These are phyloP conservation scores for Murraya paniculata DNA, from an alignment of 345 rosid species.

Conservation along the genomic window DNA sequence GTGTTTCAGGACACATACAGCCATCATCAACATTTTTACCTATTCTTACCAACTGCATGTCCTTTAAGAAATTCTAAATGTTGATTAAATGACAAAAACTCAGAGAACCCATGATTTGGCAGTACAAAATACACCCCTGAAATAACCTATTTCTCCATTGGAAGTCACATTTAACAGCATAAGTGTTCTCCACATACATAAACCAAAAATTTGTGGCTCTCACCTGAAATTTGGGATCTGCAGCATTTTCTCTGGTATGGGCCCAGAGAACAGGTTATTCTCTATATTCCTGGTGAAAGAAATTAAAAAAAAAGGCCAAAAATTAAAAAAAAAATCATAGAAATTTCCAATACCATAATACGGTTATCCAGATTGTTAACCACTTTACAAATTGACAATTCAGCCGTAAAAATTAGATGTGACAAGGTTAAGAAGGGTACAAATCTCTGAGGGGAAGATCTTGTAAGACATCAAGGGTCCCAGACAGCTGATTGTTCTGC, in stretches of 20 bases:
- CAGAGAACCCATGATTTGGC: not conserved
- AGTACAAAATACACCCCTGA: not conserved
- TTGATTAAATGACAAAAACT: not conserved
- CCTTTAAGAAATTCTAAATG: not conserved
- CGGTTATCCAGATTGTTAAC: not conserved
- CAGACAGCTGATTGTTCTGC: slow-evolving; percentile 89
- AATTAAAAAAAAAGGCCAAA: slow-evolving; percentile 7
- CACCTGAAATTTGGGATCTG: slow-evolving; percentile 71
- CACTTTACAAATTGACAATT: not conserved
- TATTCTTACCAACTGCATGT: not conserved
- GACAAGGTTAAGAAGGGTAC: slow-evolving; percentile 46
- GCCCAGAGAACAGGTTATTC: slow-evolving; percentile 84
- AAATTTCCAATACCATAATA: slow-evolving; percentile 3
- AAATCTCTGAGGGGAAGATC: slow-evolving; percentile 80
- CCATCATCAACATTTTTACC: not conserved
- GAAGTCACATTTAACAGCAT: slow-evolving; percentile 1
- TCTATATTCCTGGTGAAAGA: slow-evolving; percentile 70
- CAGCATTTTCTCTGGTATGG: slow-evolving; percentile 76
- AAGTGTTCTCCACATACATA: not conserved
- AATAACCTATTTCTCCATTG: not conserved
- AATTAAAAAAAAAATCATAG: not conserved
- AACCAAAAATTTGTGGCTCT: slow-evolving; percentile 15
- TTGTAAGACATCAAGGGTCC: slow-evolving; percentile 80
- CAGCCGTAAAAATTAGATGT: slow-evolving; percentile 16
- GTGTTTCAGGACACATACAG: too few species aligned